These are phyloP conservation scores for Colletotrichum plurivorum DNA, from an alignment of 2,329 filamentous ascomycete genomes.

Conservation along the genomic window DNA sequence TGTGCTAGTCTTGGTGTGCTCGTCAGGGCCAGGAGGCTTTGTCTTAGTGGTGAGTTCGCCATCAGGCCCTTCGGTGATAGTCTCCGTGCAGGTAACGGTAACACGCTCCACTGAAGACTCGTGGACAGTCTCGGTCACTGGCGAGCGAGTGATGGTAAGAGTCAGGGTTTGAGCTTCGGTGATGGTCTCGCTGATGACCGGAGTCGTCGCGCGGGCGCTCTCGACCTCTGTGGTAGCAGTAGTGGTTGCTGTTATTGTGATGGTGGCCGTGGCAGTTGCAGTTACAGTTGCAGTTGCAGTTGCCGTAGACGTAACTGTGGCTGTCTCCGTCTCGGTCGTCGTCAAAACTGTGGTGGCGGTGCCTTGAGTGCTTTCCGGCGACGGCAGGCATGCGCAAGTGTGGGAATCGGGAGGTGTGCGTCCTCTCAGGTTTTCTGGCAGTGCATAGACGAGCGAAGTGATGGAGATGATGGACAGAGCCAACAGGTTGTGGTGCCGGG, in stretches of 20 bases:
- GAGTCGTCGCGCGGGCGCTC: conserved; percentile 44
- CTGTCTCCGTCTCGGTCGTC: conserved; percentile 47
- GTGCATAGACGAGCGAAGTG: conserved; percentile 12
- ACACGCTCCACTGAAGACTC: conserved; percentile 10
- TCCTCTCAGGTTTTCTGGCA: conserved; percentile 32
- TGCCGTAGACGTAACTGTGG: conserved; percentile 27
- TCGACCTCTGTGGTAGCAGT: conserved; percentile 41
- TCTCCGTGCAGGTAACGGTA: conserved; percentile 34
- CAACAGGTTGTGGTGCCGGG: conserved; percentile 10
- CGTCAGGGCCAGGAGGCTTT: not conserved
- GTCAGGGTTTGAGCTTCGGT: conserved; percentile 43
- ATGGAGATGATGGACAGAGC: conserved; percentile 22
- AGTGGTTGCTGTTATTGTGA: conserved; percentile 39
- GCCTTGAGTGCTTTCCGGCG: conserved; percentile 36
- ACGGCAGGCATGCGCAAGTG: conserved; percentile 35
- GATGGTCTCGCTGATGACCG: conserved; percentile 39
- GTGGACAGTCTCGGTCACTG: conserved; percentile 28
- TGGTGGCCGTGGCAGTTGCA: conserved; percentile 3
- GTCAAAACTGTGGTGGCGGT: conserved; percentile 44
- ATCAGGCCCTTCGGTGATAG: conserved; percentile 24
- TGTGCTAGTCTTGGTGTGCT: conserved; percentile 3
- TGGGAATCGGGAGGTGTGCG: conserved; percentile 34
- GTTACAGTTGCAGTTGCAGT: conserved; percentile 47
- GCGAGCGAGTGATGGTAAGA: conserved; percentile 21
- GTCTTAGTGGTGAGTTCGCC: conserved; percentile 29